Evolutionary conservation across 2,329 filamentous ascomycete species (phyloP).

Genomic region (Mycosphaerella sp.): DNA sequence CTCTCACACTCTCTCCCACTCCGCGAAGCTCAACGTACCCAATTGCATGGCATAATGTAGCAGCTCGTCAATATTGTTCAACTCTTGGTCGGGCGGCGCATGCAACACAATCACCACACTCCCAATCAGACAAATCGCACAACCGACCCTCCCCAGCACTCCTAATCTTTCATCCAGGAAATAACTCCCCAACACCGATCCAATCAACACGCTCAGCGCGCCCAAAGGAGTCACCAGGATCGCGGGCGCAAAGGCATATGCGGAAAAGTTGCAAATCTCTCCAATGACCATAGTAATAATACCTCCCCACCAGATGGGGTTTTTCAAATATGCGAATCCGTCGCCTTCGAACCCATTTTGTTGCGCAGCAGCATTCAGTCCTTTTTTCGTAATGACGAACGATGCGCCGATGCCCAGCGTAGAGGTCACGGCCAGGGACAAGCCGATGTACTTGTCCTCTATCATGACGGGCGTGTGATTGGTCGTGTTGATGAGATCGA

Average conservation of each 20-base stretch:
- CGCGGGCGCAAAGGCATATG: slow-evolving; percentile 97
- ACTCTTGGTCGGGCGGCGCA: slow-evolving; percentile 87
- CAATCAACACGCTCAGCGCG: slow-evolving; percentile 89
- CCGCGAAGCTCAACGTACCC: slow-evolving; percentile 51
- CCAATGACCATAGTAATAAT: slow-evolving; percentile 86
- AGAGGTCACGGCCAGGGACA: slow-evolving; percentile 67
- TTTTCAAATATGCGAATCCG: slow-evolving; percentile 87
- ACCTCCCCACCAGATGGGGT: slow-evolving; percentile 95
- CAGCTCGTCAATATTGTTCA: slow-evolving; percentile 86
- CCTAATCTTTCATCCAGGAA: slow-evolving; percentile 87
- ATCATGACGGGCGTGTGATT: slow-evolving; percentile 19
- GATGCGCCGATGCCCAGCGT: slow-evolving; percentile 68
- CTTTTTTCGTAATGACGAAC: slow-evolving; percentile 99
- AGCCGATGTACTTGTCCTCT: slow-evolving; percentile 62
- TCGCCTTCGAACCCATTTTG: slow-evolving; percentile 95
- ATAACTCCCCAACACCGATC: slow-evolving; percentile 86
- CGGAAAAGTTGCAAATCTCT: slow-evolving; percentile 94
- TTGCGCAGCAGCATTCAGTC: slow-evolving; percentile 83
- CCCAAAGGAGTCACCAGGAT: slow-evolving; percentile 95
- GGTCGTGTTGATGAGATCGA: background rate
- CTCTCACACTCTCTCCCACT: too few species aligned
- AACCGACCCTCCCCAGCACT: slow-evolving; percentile 86
- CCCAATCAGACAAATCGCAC: slow-evolving; percentile 91
- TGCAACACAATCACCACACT: slow-evolving; percentile 97
- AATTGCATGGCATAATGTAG: slow-evolving; percentile 83